Evolutionary conservation across 352 stramenopile species (phyloP).

Genomic region (Phytophthora quininea): DNA sequence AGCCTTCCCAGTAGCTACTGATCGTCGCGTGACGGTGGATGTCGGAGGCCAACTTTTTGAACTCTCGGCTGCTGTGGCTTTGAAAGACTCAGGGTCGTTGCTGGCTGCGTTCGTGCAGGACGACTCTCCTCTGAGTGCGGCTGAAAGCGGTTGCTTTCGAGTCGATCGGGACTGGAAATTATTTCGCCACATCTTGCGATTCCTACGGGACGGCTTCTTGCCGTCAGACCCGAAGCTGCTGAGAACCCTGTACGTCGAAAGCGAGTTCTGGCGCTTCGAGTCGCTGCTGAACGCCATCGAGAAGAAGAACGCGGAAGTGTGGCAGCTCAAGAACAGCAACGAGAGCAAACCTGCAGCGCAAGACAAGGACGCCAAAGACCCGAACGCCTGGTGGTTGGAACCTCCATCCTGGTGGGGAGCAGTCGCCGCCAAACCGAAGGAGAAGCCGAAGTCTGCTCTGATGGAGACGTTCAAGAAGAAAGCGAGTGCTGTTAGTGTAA

Average conservation of each 20-base stretch:
- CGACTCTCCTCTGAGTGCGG: conserved; percentile 60
- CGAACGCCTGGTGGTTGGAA: conserved; percentile 67
- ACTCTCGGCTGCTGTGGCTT: conserved; percentile 50
- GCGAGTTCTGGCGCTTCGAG: conserved; percentile 85
- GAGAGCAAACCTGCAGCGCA: conserved; percentile 8
- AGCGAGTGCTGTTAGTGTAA: conserved; percentile 15
- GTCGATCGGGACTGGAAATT: conserved; percentile 81
- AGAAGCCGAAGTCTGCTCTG: conserved; percentile 23
- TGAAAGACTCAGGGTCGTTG: conserved; percentile 64
- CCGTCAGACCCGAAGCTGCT: conserved; percentile 71
- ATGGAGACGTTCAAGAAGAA: conserved; percentile 34
- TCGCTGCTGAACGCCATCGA: conserved; percentile 81
- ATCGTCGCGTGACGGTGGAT: conserved; percentile 64
- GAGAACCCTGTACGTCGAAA: conserved; percentile 74
- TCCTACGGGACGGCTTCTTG: conserved; percentile 78
- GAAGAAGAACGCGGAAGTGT: conserved; percentile 66
- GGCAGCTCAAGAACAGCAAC: conserved; percentile 42
- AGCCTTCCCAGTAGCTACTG: conserved; percentile 50
- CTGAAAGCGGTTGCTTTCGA: conserved; percentile 75
- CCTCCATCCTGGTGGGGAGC: conserved; percentile 70
- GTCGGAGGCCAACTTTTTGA: conserved; percentile 81
- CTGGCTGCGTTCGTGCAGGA: conserved; percentile 70
- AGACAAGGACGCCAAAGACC: conserved; percentile 22
- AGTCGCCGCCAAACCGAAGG: conserved; percentile 20
- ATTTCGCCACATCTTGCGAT: conserved; percentile 80